A percentile compares a stretch with the other conserved stretches of the same genome.
phyloP scores from a whole-genome alignment of 2,329 filamentous ascomycete species.

The Fusarium bactridioides region DNA sequence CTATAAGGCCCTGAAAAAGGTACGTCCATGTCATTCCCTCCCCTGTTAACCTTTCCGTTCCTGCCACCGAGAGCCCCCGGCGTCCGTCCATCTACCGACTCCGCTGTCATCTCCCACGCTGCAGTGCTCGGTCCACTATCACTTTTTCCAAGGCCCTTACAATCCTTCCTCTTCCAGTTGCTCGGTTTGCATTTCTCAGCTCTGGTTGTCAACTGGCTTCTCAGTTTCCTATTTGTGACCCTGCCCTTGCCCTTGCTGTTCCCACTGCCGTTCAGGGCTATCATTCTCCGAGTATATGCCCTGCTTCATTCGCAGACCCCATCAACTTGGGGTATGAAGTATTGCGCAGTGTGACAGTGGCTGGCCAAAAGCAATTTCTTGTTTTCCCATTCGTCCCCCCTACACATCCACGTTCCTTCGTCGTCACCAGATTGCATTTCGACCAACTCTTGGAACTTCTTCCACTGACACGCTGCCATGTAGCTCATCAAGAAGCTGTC shows the following conservation, averaged over 20 bases:
- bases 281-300: slow-evolving; percentile 8
- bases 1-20: slow-evolving; percentile 99
- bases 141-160: slow-evolving; percentile 15
- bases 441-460: slow-evolving; percentile 13
- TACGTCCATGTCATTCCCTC: slow-evolving; percentile 50
- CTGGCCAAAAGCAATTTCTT: slow-evolving; percentile 28
- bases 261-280: slow-evolving; percentile 5
- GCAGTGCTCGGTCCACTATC: slow-evolving; percentile 21
- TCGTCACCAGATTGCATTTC: slow-evolving; percentile 20
- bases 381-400: slow-evolving; percentile 30
- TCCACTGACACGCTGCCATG: slow-evolving; percentile 38
- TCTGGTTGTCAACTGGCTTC: slow-evolving; percentile 1
- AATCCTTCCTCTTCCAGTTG: not conserved
- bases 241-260: slow-evolving; percentile 1
- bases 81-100: slow-evolving; percentile 22
- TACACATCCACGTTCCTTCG: slow-evolving; percentile 33
- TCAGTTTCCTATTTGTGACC: not conserved
- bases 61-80: slow-evolving; percentile 30
- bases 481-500: slow-evolving; percentile 99
- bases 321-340: slow-evolving; percentile 9
- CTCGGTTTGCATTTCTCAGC: slow-evolving; percentile 11
- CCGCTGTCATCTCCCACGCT: slow-evolving; percentile 37
- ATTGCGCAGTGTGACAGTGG: slow-evolving; percentile 26
- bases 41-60: slow-evolving; percentile 29
- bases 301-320: slow-evolving; percentile 19